These are phyloP conservation scores for Paxillus rubicundulus DNA, from an alignment of 768 basidiomycete genomes.

Conservation along the genomic window DNA sequence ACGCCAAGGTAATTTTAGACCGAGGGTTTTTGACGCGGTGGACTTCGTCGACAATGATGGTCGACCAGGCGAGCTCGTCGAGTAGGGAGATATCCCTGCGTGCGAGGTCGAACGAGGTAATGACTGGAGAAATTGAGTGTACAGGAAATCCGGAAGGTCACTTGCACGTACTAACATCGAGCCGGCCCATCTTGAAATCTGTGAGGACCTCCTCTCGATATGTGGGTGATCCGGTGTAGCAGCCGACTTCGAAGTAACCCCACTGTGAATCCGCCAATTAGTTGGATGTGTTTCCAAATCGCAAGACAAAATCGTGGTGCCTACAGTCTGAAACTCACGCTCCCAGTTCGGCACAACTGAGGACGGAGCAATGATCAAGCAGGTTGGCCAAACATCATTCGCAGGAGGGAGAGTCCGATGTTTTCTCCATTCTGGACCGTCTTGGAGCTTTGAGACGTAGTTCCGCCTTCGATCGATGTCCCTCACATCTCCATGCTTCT, in stretches of 20 bases:
- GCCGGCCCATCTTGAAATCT: conserved; percentile 76
- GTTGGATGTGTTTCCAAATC: background rate
- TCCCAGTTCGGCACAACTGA: conserved; percentile 88
- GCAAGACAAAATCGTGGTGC: conserved; percentile 10
- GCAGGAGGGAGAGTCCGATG: conserved; percentile 58
- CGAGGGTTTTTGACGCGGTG: conserved; percentile 83
- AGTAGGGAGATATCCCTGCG: conserved; percentile 68
- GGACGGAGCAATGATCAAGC: conserved; percentile 83
- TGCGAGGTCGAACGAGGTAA: conserved; percentile 79
- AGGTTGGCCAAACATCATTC: conserved; percentile 78
- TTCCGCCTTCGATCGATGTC: conserved; percentile 68
- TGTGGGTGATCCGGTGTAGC: conserved; percentile 55
- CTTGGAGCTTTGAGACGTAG: conserved; percentile 66
- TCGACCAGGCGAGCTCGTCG: conserved; percentile 66
- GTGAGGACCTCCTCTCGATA: conserved; percentile 56
- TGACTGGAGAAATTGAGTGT: conserved; percentile 44
- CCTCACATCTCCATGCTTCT: conserved; percentile 60
- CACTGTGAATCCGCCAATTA: conserved; percentile 49
- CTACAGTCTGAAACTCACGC: conserved; percentile 79
- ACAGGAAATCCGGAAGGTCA: background rate
- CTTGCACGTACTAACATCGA: conserved; percentile 70
- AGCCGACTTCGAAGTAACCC: conserved; percentile 89
- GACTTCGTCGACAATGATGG: conserved; percentile 84
- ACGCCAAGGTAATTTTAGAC: conserved; percentile 64
- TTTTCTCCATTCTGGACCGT: conserved; percentile 51